A percentile compares a stretch with the other conserved stretches of the same genome.
Evolutionary conservation across 495 filamentous ascomycete species (phyloP).

Genomic region (Penicillium odoratum): DNA sequence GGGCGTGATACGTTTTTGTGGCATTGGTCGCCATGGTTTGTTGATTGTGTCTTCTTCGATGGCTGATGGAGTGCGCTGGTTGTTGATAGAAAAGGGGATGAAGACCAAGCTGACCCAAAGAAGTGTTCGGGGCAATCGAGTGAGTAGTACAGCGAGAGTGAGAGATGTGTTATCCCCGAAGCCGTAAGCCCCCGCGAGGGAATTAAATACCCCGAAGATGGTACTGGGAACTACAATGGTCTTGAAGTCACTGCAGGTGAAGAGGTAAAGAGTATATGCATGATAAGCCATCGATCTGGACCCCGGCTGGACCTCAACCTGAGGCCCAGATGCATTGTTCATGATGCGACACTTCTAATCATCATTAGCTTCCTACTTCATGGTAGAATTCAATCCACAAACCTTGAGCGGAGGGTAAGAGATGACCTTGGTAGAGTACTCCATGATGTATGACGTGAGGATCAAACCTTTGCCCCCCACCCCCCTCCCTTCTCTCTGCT

Average conservation of each 20-base stretch:
- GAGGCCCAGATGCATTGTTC: too few relatives aligned
- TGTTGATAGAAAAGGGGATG: slow-evolving; percentile 18
- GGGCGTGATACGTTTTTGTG: slow-evolving; percentile 35
- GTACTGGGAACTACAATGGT: slow-evolving; percentile 39
- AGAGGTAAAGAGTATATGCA: slow-evolving; percentile 29
- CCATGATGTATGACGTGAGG: background rate
- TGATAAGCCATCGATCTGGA: background rate
- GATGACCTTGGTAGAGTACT: background rate
- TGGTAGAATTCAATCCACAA: too few relatives aligned
- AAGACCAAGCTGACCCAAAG: slow-evolving; percentile 15
- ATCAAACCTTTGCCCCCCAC: too few relatives aligned
- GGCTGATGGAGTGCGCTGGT: slow-evolving; percentile 14
- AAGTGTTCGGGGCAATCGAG: background rate
- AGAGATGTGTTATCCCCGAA: background rate
- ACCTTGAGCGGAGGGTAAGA: background rate
- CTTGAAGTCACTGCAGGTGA: slow-evolving; percentile 42
- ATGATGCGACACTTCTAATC: too few relatives aligned
- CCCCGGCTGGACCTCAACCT: too few relatives aligned
- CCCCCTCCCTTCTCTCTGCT: too few relatives aligned
- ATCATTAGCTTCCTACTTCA: too few relatives aligned
- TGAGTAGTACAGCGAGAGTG: background rate
- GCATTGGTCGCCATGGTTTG: slow-evolving; percentile 61
- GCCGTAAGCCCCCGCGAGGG: slow-evolving; percentile 17
- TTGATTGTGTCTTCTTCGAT: slow-evolving; percentile 37
- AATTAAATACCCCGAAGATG: slow-evolving; percentile 35